Percentiles rank a stretch among this genome's conserved stretches.
Conservation (phyloP, 2,329 filamentous ascomycete species). For the Chaetomium sp. region DNA sequence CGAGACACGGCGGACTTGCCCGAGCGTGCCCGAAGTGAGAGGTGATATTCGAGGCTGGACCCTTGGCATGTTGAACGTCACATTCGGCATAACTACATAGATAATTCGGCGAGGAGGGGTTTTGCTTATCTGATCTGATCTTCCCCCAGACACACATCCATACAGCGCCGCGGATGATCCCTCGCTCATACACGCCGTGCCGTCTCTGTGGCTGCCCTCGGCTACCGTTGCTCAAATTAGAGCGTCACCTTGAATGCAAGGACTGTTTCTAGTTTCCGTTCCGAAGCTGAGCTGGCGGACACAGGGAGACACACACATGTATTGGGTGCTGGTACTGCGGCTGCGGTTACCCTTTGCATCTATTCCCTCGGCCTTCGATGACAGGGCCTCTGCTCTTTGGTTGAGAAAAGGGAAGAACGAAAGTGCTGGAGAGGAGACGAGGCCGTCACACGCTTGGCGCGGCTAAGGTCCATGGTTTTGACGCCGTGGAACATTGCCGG, state of each 20-base stretch:
- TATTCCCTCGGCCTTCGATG: background rate
- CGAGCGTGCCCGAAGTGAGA: background rate
- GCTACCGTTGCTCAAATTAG: background rate
- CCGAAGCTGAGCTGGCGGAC: background rate
- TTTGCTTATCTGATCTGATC: conserved; percentile 6
- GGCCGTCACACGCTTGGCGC: conserved; percentile 22
- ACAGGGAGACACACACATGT: background rate
- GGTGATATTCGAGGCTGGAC: background rate
- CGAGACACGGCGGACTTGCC: background rate
- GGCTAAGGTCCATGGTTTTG: conserved; percentile 19
- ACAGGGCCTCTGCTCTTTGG: background rate
- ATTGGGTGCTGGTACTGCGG: conserved; percentile 7
- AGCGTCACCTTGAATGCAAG: background rate
- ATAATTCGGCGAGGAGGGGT: background rate
- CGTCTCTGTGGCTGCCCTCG: background rate
- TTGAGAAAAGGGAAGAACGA: background rate
- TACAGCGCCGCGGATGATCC: background rate
- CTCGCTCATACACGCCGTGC: background rate
- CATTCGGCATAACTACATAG: background rate
- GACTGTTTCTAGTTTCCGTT: background rate
- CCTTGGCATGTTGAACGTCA: background rate
- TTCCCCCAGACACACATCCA: background rate
- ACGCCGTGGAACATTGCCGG: conserved; percentile 16
- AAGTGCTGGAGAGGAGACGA: conserved; percentile 2
- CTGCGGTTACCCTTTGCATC: conserved; percentile 13